A percentile compares a stretch with the other conserved stretches of the same genome.
Conservation (phyloP, 352 stramenopile genomes). For the Elongisporangium prolatum region DNA sequence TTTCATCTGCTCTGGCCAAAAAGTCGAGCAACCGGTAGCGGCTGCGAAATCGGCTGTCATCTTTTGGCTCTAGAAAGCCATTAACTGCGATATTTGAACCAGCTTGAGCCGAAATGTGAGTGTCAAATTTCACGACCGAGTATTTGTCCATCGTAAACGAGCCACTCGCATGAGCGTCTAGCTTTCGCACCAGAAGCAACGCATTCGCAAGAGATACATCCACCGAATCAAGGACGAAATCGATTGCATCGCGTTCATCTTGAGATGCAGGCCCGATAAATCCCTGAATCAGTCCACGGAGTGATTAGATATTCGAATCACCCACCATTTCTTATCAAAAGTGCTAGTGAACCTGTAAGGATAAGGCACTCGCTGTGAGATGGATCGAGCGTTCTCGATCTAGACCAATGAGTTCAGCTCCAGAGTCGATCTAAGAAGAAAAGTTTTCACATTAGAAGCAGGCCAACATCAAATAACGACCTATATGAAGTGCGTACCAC, state of each 20-base stretch:
- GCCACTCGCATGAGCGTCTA: constrained; percentile 26
- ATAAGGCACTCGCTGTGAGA: constrained; percentile 14
- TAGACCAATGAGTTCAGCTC: constrained; percentile 43
- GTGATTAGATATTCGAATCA: not conserved
- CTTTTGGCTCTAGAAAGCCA: constrained; percentile 39
- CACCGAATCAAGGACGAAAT: constrained; percentile 22
- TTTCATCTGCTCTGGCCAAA: not conserved
- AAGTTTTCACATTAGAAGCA: not conserved
- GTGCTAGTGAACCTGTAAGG: constrained; percentile 18
- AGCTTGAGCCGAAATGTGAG: constrained; percentile 24
- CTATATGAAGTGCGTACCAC: constrained; percentile 17
- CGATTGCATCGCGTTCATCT: constrained; percentile 32
- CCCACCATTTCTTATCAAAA: constrained; percentile 18
- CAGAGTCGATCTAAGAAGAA: constrained; percentile 32
- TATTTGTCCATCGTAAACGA: constrained; percentile 56
- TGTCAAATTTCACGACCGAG: constrained; percentile 58
- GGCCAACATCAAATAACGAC: not conserved
- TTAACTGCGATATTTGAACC: constrained; percentile 25
- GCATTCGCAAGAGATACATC: constrained; percentile 52
- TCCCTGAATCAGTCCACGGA: constrained; percentile 14
- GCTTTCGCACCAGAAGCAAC: constrained; percentile 30
- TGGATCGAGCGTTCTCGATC: constrained; percentile 21
- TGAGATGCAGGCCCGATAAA: constrained; percentile 46
- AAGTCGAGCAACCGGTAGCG: not conserved
- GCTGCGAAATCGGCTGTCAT: constrained; percentile 8